Base-by-base conservation (phyloP, 257 asterid genomes). In the Nicotiana noctiflora region DNA sequence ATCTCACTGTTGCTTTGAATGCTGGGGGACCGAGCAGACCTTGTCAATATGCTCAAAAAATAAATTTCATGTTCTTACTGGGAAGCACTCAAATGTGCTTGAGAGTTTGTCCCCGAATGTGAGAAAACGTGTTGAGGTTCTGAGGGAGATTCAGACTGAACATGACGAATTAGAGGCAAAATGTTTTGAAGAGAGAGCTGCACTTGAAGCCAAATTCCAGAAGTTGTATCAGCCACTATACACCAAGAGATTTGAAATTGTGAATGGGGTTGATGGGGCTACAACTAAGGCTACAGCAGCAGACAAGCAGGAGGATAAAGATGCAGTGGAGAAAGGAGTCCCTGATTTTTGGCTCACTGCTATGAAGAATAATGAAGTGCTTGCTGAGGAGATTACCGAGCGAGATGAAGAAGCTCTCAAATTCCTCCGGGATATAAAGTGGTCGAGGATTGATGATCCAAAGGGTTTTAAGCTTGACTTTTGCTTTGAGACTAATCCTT, bases 321-420 rank as follows among this genome's bases (percentile, higher is more conserved):
- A 84, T 40, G 64, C 68, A 15, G 89, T 76, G 25, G 87, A 84
- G 82, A 92, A 89, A 79, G 98, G 98, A 9, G 92, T 93, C 52
- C 98, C 98, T 76, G 88, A 86, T 82, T 93, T 93, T 87, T 93
- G 97, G 97, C 90, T 93, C 6, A 90, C 79, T 81, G 97, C 96
- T 49, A 84, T 93, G 94, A 93, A 92, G 80, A 92, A 88, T 82
- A 93, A 90, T 52, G 97, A 88, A 57, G 88, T 93, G 62, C 85
- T 89, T 55, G 91, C 90, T 40, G 93, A 92, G 75, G 97, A 92
- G 97, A 84, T 93, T 21, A 86, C 94, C 31, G 94, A 90, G 89
- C 94, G 90, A 23, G 97, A 92, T 75, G 95, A 92, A 81, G 94
- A 40, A 19, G 98, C 98, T 81, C 90, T 92, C 65, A 92, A 90